A percentile compares a stretch with the other conserved stretches of the same genome.
These are phyloP conservation scores for Xylariaceae sp. DNA, from an alignment of 2,329 filamentous ascomycete species.

Conservation along the genomic window DNA sequence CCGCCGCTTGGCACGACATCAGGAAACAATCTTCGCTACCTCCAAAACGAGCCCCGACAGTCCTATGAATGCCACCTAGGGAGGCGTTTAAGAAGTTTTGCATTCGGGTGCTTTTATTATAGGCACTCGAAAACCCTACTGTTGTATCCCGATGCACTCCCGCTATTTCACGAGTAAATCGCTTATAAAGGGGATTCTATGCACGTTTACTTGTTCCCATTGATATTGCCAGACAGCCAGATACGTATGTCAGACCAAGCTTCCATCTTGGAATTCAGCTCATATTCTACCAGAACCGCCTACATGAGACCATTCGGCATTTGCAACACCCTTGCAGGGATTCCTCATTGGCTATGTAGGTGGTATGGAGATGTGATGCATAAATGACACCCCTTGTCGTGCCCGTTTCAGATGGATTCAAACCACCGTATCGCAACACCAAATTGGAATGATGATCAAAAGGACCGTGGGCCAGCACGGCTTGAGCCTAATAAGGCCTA, in stretches of 20 bases:
- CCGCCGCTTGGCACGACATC: slow-evolving; percentile 12
- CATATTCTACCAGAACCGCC: background rate
- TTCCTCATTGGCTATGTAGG: background rate
- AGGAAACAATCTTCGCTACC: background rate
- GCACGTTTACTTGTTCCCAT: background rate
- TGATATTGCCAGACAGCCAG: background rate
- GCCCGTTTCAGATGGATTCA: slow-evolving; percentile 48
- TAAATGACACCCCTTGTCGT: slow-evolving; percentile 39
- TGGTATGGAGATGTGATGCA: slow-evolving; percentile 21
- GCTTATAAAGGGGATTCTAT: too few relatives aligned
- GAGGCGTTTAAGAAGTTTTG: background rate
- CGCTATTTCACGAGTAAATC: too few relatives aligned
- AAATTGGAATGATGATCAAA: slow-evolving; percentile 32
- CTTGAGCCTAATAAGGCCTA: slow-evolving; percentile 27
- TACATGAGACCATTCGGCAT: slow-evolving; percentile 14
- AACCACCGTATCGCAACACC: slow-evolving; percentile 39
- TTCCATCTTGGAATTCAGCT: background rate
- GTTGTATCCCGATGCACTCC: too few relatives aligned
- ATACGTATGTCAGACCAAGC: background rate
- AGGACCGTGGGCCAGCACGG: slow-evolving; percentile 19
- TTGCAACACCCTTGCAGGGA: slow-evolving; percentile 10
- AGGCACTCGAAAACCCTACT: too few relatives aligned
- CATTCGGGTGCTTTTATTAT: background rate
- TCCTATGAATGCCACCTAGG: background rate
- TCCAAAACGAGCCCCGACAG: background rate